Conservation (phyloP, 1,139 yeast genomes). For the Taphrina populina region DNA sequence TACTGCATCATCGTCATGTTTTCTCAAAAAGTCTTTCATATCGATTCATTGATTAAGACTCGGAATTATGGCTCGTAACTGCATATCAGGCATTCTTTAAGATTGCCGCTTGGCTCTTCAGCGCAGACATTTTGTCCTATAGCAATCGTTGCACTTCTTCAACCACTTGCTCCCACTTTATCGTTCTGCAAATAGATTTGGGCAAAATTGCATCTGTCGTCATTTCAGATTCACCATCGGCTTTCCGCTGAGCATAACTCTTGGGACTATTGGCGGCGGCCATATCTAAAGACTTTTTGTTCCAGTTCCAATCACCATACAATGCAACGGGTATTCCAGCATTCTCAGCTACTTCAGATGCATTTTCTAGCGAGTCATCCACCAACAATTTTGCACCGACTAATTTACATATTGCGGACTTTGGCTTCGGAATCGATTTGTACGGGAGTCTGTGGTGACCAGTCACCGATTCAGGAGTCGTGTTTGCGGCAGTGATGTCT, state of each 20-base stretch:
- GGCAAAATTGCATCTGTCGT: constrained; percentile 17
- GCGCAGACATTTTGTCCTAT: no score
- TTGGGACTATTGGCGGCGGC: constrained; percentile 17
- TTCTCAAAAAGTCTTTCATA: no score
- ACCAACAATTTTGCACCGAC: constrained; percentile 18
- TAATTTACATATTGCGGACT: constrained; percentile 23
- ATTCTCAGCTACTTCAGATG: constrained; percentile 23
- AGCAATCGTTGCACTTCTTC: no score
- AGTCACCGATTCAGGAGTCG: background rate
- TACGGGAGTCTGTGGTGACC: background rate
- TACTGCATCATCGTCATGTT: no score
- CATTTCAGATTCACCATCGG: constrained; percentile 9
- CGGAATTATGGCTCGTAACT: no score
- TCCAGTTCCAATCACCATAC: constrained; percentile 33
- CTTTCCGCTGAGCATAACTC: constrained; percentile 15
- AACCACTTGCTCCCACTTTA: constrained; percentile 14
- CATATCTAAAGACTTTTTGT: constrained; percentile 16
- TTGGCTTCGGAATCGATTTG: constrained; percentile 20
- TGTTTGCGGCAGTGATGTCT: constrained; percentile 8
- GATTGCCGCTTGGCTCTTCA: no score
- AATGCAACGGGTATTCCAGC: constrained; percentile 30
- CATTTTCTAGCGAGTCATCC: constrained; percentile 32
- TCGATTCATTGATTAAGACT: no score
- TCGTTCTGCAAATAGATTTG: constrained; percentile 1
- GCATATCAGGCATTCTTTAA: no score